Percentiles rank a stretch among this genome's conserved stretches.
Evolutionary conservation across 305 asterid species (phyloP).

Genomic region (Plantago rigida): DNA sequence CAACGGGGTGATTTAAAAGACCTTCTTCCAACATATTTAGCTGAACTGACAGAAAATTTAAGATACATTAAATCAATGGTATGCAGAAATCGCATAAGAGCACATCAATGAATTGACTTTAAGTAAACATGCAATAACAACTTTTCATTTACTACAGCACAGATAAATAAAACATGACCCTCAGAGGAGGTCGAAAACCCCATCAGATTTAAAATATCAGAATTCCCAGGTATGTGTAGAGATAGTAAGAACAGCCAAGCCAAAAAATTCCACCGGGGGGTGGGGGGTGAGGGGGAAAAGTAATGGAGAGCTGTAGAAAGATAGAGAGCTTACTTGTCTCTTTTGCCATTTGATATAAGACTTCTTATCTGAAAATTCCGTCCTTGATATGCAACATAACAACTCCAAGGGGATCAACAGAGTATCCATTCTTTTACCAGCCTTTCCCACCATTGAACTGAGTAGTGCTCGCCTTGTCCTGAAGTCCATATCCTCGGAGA

Average conservation of each 20-base stretch:
- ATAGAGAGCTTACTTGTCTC: slow-evolving; percentile 73
- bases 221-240: slow-evolving; percentile 1
- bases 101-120: slow-evolving; percentile 13
- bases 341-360: slow-evolving; percentile 94
- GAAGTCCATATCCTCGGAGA: slow-evolving; percentile 83
- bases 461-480: slow-evolving; percentile 88
- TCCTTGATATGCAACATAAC: slow-evolving; percentile 84
- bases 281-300: neutral
- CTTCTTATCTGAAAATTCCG: slow-evolving; percentile 91
- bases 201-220: slow-evolving; percentile 4
- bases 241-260: slow-evolving; percentile 1
- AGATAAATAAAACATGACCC: slow-evolving; percentile 17
- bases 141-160: slow-evolving; percentile 15
- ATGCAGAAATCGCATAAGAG: slow-evolving; percentile 18
- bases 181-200: slow-evolving; percentile 18
- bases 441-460: slow-evolving; percentile 91
- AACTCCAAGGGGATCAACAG: slow-evolving; percentile 83
- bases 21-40: slow-evolving; percentile 97
- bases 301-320: slow-evolving; percentile 23
- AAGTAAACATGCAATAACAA: slow-evolving; percentile 15
- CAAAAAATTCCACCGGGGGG: neutral
- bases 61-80: slow-evolving; percentile 21
- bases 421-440: slow-evolving; percentile 93
- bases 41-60: slow-evolving; percentile 80
- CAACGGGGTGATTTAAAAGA: slow-evolving; percentile 79